Evolutionary conservation across 805 yeast genomes (phyloP), one percentile per base, ranked within the genome.

Genomic region (Metschnikowia reukaufii): DNA sequence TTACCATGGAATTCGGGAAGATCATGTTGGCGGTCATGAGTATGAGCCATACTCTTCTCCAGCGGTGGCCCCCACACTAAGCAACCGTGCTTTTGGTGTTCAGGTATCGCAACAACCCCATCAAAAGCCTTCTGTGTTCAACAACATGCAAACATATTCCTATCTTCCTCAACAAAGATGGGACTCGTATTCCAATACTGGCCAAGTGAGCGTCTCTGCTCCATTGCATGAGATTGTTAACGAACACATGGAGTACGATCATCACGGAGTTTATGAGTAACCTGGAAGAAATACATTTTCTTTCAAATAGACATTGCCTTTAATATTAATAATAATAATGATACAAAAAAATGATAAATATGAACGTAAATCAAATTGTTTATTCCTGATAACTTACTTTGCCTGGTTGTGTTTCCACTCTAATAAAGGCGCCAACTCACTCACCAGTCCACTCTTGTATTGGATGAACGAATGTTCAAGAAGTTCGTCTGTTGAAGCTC

Each of bases 401-500:
- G 18, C 29, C 25, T 42, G 46, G 36, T 62, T 54, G 37, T 57
- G 65, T 51, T 66, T 70, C 75, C 76, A 82, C 42, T 78, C 81
- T 50, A 87, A 69, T 48, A 87, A 68, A 2, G 78, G 70, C 2
- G 84, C 77, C 60, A 87, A 69, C 45, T 79, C 87, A 4, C 71
- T 70, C 18, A 84, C 77, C 13, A 72, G 70, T 46, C 90, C 84
- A 8, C 86, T 82, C 67, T 76, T 76, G 52, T 66, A 70, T 47
- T 75, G 77, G 49, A 87, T 78, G 60, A 86, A 87, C 42, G 80
- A 76, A 61, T 91, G 97, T 49, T 80, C 82, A 33, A 94, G 71
- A 44, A 94, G 74, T 63, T 92, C 97, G 57, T 86, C 90, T 5
- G 98, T 88, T 15, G 85, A 79, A 0, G 98, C 98, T 57, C 99